Evolutionary conservation across 2,329 filamentous ascomycete species (phyloP), one percentile per base, ranked within the genome.

Genomic region (Aspergillus phoenicis): DNA sequence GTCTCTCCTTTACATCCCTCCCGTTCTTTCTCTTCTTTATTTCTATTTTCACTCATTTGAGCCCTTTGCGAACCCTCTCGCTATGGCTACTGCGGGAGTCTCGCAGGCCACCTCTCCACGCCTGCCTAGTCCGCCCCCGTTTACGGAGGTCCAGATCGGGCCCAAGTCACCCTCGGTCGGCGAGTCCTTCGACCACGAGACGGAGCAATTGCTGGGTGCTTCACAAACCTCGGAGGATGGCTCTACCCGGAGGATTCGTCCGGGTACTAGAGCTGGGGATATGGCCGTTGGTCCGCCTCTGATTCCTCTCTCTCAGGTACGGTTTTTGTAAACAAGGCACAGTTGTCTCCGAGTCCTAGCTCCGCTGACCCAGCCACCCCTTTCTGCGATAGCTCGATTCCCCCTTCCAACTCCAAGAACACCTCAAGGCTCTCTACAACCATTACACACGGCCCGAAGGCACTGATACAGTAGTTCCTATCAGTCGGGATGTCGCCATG

Each of bases 391-490:
- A 97, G 91, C 92, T 99, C 68, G 93, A 99, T 74, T 98, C 94
- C 22, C 91, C 95, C 48, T 99, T 98, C 75, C 95, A 97, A 77
- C 87, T 98, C 17, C 96, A 97, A 77, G 95, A 99, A 79, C 94
- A 99, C 73, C 89, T 99, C 58, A 94, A 96, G 76, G 91, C 95
- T 38, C 86, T 97, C 15, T 91, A 98, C 80, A 88, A 93, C 77
- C 84, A 90, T 74, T 89, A 91, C 74, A 96, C 91, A 1, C 85
- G 87, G 63, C 85, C 87, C 6, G 69, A 78, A 48, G 75, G 79
- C 48, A 83, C 81, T 56, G 82, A 84, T 64, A 86, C 86, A 66
- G 89, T 87, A 36, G 80, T 85, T 47, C 87, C 94, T 6, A 89
- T 98, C 66, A 91, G 85, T 59, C 89, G 90, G 71, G 84, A 88